Evolutionary conservation across 108 stramenopile genomes (phyloP).

Genomic region (Chaetoceros tenuissimus): DNA sequence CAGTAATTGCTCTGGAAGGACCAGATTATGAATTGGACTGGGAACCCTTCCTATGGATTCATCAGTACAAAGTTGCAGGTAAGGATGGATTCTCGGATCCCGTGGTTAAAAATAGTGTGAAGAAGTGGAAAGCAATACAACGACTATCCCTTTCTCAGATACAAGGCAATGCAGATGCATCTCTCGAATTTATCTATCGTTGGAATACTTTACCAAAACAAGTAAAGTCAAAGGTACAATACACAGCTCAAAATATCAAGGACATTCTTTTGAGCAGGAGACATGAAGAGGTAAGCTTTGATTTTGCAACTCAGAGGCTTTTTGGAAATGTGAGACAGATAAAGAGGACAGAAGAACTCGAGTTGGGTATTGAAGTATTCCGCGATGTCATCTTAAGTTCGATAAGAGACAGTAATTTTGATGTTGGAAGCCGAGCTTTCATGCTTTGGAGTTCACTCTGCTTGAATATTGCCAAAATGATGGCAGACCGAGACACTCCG

Average conservation of each 20-base stretch:
- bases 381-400: slow-evolving; percentile 20
- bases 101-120: slow-evolving; percentile 15
- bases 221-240: not conserved
- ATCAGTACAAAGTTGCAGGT: not conserved
- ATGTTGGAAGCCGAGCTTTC: slow-evolving; percentile 44
- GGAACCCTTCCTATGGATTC: slow-evolving; percentile 26
- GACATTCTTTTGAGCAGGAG: slow-evolving; percentile 14
- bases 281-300: slow-evolving; percentile 17
- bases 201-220: not conserved
- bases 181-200: not conserved
- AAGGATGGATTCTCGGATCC: slow-evolving; percentile 3
- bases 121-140: slow-evolving; percentile 29
- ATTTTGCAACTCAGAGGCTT: slow-evolving; percentile 10
- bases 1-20: slow-evolving; percentile 12
- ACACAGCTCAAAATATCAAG: not conserved
- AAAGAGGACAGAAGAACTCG: too few relatives aligned
- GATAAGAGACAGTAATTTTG: slow-evolving; percentile 22
- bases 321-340: too few relatives aligned
- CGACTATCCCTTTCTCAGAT: slow-evolving; percentile 44
- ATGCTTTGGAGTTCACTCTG: slow-evolving; percentile 31
- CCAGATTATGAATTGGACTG: slow-evolving; percentile 33
- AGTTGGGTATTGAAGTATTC: too few relatives aligned
- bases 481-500: too few relatives aligned
- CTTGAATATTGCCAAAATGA: slow-evolving; percentile 6
- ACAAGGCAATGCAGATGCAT: slow-evolving; percentile 5